phyloP scores from a whole-genome alignment of 2,329 filamentous ascomycete genomes.

The Diplodia mutila region DNA sequence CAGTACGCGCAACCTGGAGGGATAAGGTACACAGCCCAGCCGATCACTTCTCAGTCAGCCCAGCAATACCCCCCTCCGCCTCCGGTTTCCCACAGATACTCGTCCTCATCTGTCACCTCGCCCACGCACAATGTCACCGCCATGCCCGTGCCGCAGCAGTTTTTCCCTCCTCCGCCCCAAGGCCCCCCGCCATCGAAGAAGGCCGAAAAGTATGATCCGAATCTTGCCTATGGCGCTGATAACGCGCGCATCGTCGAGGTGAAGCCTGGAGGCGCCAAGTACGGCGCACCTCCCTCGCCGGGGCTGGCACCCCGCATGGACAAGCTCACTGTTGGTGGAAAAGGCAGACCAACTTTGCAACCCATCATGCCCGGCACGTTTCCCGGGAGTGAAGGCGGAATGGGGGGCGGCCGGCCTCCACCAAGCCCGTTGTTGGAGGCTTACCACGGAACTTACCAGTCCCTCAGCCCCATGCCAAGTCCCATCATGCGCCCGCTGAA shows the following conservation, averaged over 20 bases:
- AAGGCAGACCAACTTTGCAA: slow-evolving; percentile 44
- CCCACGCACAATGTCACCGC: slow-evolving; percentile 27
- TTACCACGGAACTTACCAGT: slow-evolving; percentile 92
- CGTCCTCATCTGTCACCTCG: slow-evolving; percentile 13
- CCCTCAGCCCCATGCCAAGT: slow-evolving; percentile 91
- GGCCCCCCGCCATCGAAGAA: slow-evolving; percentile 31
- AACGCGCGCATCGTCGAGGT: slow-evolving; percentile 47
- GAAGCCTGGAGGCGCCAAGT: slow-evolving; percentile 40
- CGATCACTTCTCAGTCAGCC: slow-evolving; percentile 33
- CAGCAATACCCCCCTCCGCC: slow-evolving; percentile 28
- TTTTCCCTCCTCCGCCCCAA: slow-evolving; percentile 28
- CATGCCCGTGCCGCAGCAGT: slow-evolving; percentile 32
- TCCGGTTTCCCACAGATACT: slow-evolving; percentile 3
- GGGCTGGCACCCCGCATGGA: slow-evolving; percentile 48
- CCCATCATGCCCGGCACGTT: slow-evolving; percentile 40
- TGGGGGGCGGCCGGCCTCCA: slow-evolving; percentile 58
- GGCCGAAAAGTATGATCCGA: slow-evolving; percentile 30
- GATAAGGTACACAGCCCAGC: slow-evolving; percentile 50
- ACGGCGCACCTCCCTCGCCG: slow-evolving; percentile 39
- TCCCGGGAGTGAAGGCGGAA: slow-evolving; percentile 29
- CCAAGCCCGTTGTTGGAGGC: slow-evolving; percentile 86
- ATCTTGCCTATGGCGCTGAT: slow-evolving; percentile 29
- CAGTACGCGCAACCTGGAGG: slow-evolving; percentile 49
- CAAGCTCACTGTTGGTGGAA: slow-evolving; percentile 52
- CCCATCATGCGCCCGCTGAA: slow-evolving; percentile 66